Base-by-base conservation (phyloP, 225 moss, liverwort and hornwort species). In the Pleurozium schreberi region DNA sequence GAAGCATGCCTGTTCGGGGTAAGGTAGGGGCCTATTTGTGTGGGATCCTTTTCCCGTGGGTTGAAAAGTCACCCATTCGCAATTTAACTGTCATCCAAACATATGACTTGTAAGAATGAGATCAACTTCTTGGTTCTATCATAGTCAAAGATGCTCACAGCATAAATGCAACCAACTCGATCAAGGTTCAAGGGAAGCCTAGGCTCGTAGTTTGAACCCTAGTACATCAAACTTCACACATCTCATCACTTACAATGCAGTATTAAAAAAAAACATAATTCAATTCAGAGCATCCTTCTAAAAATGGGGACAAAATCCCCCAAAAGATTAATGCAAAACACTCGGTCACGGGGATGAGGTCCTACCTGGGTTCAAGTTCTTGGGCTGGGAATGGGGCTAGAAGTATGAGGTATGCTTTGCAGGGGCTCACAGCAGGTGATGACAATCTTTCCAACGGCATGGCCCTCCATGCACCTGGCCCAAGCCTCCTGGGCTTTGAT, bases 401-500 rank as follows among this genome's bases (percentile, higher is more conserved):
- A 90, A 20, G 8, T 12, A 58, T 91, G 91, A 42, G 66, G 74
- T 20, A 91, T 83, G 82, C 93, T 91, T 74, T 89, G 89, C 86
- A 91, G 62, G 34, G 91, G 91, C 38, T 92, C 92, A 50, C 84
- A 82, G 43, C 88, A 85, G 30, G 71, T 92, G 86, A 97, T 92
- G 27, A 97, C 94, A 42, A 98, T 90, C 84, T 97, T 98, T 23
- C 98, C 97, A 50, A 92, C 96, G 26, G 94, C 93, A 33, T 92
- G 94, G 12, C 98, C 97, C 26, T 96, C 95, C 80, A 93, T 95
- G 83, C 98, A 95, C 66, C 93, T 89, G 21, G 93, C 91, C 98
- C 97, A 98, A 9, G 97, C 98, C 50, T 96, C 96, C 38, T 90
- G 66, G 11, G 92, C 94, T 86, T 93, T 93, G 7, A 47, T 88